phyloP scores from a whole-genome alignment of 1,284 basidiomycete genomes.

The Ganoderma resinaceum region DNA sequence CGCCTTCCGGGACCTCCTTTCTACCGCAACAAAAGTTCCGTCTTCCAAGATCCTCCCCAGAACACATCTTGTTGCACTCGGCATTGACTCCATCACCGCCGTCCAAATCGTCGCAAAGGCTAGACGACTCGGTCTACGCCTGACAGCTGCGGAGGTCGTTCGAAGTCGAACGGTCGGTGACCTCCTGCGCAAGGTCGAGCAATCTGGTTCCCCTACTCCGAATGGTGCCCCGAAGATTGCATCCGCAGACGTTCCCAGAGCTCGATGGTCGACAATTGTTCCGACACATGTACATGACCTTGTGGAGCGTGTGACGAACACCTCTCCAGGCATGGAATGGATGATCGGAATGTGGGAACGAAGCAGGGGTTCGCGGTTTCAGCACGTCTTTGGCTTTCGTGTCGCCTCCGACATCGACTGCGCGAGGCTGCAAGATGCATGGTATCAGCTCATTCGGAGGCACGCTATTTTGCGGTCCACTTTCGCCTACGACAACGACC shows the following conservation, averaged over 20 bases:
- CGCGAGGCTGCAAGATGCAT: slow-evolving; percentile 43
- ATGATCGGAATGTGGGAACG: slow-evolving; percentile 53
- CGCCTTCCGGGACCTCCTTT: slow-evolving; percentile 34
- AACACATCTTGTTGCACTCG: slow-evolving; percentile 49
- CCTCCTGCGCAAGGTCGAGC: slow-evolving; percentile 37
- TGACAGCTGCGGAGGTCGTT: slow-evolving; percentile 50
- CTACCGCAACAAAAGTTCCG: slow-evolving; percentile 34
- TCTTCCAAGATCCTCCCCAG: slow-evolving; percentile 36
- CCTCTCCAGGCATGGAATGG: slow-evolving; percentile 50
- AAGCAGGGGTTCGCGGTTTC: slow-evolving; percentile 50
- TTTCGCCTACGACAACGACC: slow-evolving; percentile 41
- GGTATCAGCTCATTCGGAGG: slow-evolving; percentile 45
- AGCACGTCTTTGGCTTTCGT: slow-evolving; percentile 52
- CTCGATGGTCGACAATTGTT: slow-evolving; percentile 22
- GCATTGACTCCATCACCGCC: slow-evolving; percentile 61
- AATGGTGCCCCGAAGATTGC: neutral
- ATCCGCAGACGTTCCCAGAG: slow-evolving; percentile 23
- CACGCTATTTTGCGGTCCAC: slow-evolving; percentile 54
- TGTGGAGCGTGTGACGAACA: slow-evolving; percentile 26
- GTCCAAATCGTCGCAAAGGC: slow-evolving; percentile 49
- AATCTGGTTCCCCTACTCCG: neutral
- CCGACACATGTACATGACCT: slow-evolving; percentile 25
- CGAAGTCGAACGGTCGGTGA: slow-evolving; percentile 47
- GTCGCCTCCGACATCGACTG: slow-evolving; percentile 43
- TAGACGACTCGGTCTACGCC: slow-evolving; percentile 44